These are phyloP conservation scores for Fomitopsis schrenkii DNA, from an alignment of 1,284 basidiomycete genomes.

Conservation along the genomic window DNA sequence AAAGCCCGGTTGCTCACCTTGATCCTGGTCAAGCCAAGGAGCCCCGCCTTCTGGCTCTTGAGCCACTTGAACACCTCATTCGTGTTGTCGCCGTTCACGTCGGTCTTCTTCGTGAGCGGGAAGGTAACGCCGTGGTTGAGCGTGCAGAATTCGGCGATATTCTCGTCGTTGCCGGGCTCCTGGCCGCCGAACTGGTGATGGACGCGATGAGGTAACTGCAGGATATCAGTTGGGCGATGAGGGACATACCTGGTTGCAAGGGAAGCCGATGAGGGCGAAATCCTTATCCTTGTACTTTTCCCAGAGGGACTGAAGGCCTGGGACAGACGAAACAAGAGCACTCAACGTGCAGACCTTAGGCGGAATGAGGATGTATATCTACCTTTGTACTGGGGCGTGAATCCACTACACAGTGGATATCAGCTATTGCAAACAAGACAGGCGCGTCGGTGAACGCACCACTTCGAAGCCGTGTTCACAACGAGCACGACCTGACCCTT, in stretches of 20 bases:
- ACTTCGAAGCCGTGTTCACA: constrained; percentile 72
- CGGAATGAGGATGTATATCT: background rate
- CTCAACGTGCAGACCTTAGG: background rate
- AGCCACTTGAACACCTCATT: constrained; percentile 87
- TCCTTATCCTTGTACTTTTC: constrained; percentile 80
- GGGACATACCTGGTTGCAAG: constrained; percentile 78
- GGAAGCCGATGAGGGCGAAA: constrained; percentile 84
- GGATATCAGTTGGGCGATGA: background rate
- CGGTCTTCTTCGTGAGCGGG: constrained; percentile 85
- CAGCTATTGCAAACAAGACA: background rate
- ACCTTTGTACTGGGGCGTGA: constrained; percentile 87
- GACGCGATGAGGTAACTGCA: background rate
- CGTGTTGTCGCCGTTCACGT: constrained; percentile 81
- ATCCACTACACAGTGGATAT: constrained; percentile 50
- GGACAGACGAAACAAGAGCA: background rate
- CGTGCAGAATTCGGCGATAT: constrained; percentile 65
- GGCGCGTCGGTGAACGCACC: constrained; percentile 39
- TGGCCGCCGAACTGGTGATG: constrained; percentile 62
- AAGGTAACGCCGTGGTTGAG: constrained; percentile 82
- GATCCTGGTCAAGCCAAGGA: constrained; percentile 72
- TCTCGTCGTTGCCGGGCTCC: constrained; percentile 70
- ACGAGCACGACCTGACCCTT: constrained; percentile 75
- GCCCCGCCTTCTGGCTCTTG: constrained; percentile 73
- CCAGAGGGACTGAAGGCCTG: constrained; percentile 77
- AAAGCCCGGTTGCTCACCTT: constrained; percentile 46